Percentiles rank a stretch among this genome's conserved stretches.
Evolutionary conservation across 139 green algal species (phyloP).

Genomic region (Picochlorum sp.): DNA sequence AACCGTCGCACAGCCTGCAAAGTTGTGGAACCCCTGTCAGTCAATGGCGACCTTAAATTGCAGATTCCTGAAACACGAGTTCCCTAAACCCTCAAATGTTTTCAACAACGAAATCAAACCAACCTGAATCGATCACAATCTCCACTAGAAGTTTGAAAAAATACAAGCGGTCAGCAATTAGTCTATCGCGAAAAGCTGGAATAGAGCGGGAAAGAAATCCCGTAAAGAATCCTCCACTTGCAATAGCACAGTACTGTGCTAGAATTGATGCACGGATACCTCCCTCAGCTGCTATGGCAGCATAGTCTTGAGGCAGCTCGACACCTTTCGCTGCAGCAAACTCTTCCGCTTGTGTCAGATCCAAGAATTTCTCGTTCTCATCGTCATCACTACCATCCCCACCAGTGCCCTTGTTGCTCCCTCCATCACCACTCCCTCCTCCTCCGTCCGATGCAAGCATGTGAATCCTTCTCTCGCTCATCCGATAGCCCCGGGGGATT

Average conservation of each 20-base stretch:
- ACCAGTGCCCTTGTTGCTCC: conserved; percentile 8
- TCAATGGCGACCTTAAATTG: not conserved
- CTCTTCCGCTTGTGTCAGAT: conserved; percentile 32
- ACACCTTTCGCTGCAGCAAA: conserved; percentile 38
- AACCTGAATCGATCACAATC: conserved; percentile 81
- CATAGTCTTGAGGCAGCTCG: conserved; percentile 42
- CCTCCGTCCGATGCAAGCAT: not conserved
- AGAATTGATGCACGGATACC: conserved; percentile 30
- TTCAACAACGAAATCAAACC: too few species aligned
- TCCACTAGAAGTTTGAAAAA: conserved; percentile 84
- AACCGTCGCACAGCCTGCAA: conserved; percentile 91
- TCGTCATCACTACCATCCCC: conserved; percentile 16
- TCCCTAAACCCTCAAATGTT: not conserved
- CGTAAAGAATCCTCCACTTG: conserved; percentile 22
- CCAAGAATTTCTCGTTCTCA: conserved; percentile 35
- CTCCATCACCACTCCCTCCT: conserved; percentile 1
- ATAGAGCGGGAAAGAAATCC: conserved; percentile 39
- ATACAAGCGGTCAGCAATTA: conserved; percentile 73
- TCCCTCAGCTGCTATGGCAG: conserved; percentile 17
- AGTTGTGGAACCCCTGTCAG: too few species aligned
- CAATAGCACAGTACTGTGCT: conserved; percentile 18
- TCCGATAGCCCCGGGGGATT: not conserved
- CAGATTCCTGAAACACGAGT: not conserved
- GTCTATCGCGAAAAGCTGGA: conserved; percentile 66
- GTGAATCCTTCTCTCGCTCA: not conserved